Conservation (phyloP, 805 yeast species). For the Starmerella vaccinii region DNA sequence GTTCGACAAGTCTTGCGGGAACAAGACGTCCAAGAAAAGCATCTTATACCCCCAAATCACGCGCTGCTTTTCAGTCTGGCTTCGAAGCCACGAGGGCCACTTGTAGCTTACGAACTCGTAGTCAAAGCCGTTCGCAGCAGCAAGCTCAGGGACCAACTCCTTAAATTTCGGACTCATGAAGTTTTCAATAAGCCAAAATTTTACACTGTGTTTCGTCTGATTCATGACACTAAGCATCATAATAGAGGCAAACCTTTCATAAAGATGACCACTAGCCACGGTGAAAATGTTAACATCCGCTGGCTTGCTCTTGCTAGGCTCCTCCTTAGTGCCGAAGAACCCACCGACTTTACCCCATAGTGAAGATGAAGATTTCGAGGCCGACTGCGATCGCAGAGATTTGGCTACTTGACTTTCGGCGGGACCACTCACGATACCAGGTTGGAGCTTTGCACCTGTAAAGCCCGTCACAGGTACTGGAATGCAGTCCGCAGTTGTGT, state of each 20-base stretch:
- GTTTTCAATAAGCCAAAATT: slow-evolving; percentile 80
- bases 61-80: slow-evolving; percentile 67
- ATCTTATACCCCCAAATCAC: slow-evolving; percentile 84
- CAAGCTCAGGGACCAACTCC: slow-evolving; percentile 47
- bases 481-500: slow-evolving; percentile 7
- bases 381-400: background rate
- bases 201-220: slow-evolving; percentile 54
- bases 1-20: slow-evolving; percentile 65
- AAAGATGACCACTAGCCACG: slow-evolving; percentile 71
- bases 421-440: background rate
- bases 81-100: slow-evolving; percentile 87
- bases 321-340: background rate
- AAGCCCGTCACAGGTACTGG: background rate
- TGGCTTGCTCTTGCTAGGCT: slow-evolving; percentile 23
- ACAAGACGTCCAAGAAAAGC: slow-evolving; percentile 72
- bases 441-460: background rate
- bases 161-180: slow-evolving; percentile 64
- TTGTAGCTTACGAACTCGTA: slow-evolving; percentile 73
- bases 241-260: slow-evolving; percentile 63
- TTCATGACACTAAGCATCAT: slow-evolving; percentile 70
- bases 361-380: slow-evolving; percentile 1
- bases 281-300: slow-evolving; percentile 72
- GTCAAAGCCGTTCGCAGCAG: slow-evolving; percentile 50
- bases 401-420: background rate
- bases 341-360: slow-evolving; percentile 2